phyloP scores from a whole-genome alignment of 1,139 yeast genomes.

The Fermentozyma sake region DNA sequence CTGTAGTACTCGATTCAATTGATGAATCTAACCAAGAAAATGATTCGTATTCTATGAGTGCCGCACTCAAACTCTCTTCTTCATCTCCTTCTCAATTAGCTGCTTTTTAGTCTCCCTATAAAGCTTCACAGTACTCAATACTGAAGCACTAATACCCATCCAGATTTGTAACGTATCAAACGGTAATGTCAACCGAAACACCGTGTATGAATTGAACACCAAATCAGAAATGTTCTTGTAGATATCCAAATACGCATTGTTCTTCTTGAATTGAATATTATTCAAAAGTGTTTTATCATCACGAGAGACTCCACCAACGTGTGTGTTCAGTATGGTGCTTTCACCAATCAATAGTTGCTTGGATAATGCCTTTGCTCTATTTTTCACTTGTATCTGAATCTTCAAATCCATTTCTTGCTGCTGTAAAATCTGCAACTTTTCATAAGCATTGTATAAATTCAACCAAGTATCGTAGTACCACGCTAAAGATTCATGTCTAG shows the following conservation, averaged over 20 bases:
- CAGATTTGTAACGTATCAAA: slow-evolving; percentile 44
- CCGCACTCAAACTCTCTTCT: too few relatives aligned
- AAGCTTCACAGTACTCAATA: slow-evolving; percentile 35
- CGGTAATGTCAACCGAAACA: slow-evolving; percentile 36
- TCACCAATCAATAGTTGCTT: too few relatives aligned
- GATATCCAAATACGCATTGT: slow-evolving; percentile 38
- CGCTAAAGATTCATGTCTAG: slow-evolving; percentile 21
- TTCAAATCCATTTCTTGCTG: slow-evolving; percentile 22
- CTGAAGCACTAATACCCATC: slow-evolving; percentile 45
- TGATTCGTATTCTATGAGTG: too few relatives aligned
- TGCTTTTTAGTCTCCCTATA: slow-evolving; percentile 37
- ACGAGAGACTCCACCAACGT: too few relatives aligned
- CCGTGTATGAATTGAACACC: slow-evolving; percentile 41
- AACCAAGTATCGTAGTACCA: slow-evolving; percentile 27
- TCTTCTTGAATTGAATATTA: slow-evolving; percentile 35
- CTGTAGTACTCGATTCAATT: too few relatives aligned
- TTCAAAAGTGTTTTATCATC: too few relatives aligned
- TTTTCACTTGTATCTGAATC: slow-evolving; percentile 22
- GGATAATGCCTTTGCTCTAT: slow-evolving; percentile 33
- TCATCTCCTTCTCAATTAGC: slow-evolving; percentile 16
- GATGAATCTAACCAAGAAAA: too few relatives aligned
- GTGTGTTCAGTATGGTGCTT: too few relatives aligned
- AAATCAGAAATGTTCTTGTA: slow-evolving; percentile 40
- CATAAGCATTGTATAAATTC: slow-evolving; percentile 20
- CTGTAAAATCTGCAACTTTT: slow-evolving; percentile 12